A percentile compares a stretch with the other conserved stretches of the same genome.
Conservation (phyloP, 768 basidiomycete genomes). For the Lepiota brunneoincarnata region DNA sequence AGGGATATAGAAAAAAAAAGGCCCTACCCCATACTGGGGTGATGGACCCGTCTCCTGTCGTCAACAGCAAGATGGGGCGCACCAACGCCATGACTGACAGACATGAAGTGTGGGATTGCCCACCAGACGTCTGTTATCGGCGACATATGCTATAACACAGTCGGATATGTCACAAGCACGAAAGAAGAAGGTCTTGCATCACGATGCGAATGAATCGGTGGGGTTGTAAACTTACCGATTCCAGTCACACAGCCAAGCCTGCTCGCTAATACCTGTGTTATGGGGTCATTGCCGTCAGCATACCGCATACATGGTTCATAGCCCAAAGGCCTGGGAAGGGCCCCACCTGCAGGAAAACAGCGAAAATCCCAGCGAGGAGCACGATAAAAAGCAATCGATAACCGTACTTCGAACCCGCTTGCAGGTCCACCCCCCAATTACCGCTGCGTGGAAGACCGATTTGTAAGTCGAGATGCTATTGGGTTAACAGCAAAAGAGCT, state of each 20-base stretch:
- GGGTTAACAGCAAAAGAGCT: constrained; percentile 2
- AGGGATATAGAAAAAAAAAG: background rate
- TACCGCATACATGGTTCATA: background rate
- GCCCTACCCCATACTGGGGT: no score
- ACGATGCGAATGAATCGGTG: background rate
- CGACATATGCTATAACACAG: background rate
- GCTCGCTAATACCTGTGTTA: constrained; percentile 65
- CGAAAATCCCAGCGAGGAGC: constrained; percentile 77
- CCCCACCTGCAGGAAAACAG: constrained; percentile 75
- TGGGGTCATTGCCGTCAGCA: background rate
- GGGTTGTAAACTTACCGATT: constrained; percentile 46
- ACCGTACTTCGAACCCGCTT: constrained; percentile 83
- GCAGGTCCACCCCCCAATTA: constrained; percentile 89
- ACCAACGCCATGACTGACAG: no score
- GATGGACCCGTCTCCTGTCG: no score
- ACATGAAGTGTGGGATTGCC: background rate
- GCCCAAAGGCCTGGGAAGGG: background rate
- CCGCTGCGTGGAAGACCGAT: constrained; percentile 43
- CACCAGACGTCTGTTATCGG: background rate
- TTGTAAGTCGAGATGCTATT: constrained; percentile 4
- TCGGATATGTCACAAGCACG: background rate
- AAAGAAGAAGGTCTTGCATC: no score
- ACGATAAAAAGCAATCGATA: constrained; percentile 87
- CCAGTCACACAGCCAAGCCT: constrained; percentile 83
- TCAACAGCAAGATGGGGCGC: no score